Percentiles rank a stretch among this genome's conserved stretches.
These are phyloP conservation scores for Laetiporus sulphureus DNA, from an alignment of 1,284 basidiomycete genomes.

Conservation along the genomic window DNA sequence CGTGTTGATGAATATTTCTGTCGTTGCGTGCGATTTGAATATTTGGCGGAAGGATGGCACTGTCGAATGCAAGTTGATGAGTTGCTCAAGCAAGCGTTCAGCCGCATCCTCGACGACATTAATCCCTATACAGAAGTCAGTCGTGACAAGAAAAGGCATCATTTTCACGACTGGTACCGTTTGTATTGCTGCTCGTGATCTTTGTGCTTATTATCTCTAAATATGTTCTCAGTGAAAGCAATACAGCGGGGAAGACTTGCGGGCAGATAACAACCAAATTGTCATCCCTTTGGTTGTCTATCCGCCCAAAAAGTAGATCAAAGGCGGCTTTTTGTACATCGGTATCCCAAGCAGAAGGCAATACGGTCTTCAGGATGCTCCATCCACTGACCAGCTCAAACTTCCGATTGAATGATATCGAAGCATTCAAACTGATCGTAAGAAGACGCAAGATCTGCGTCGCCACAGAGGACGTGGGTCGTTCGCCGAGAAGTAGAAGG, in stretches of 20 bases:
- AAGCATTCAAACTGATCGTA: conserved; percentile 43
- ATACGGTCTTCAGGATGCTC: conserved; percentile 54
- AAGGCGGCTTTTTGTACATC: conserved; percentile 60
- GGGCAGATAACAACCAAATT: conserved; percentile 44
- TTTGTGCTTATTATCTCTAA: conserved; percentile 30
- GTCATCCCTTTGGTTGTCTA: conserved; percentile 12
- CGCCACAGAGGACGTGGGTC: conserved; percentile 53
- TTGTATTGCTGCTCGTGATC: conserved; percentile 4
- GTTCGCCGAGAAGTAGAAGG: conserved; percentile 66
- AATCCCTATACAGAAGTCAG: not conserved
- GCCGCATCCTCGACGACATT: conserved; percentile 34
- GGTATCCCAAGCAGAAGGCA: conserved; percentile 63
- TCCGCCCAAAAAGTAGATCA: conserved; percentile 53
- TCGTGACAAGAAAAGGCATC: not conserved
- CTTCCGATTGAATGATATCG: conserved; percentile 58
- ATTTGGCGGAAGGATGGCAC: conserved; percentile 59
- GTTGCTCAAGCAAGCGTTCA: conserved; percentile 57
- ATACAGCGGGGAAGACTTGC: conserved; percentile 61
- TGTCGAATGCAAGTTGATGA: conserved; percentile 58
- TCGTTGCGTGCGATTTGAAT: conserved; percentile 64
- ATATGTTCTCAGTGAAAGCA: conserved; percentile 47
- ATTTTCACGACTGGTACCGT: conserved; percentile 8
- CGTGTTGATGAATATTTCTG: conserved; percentile 56
- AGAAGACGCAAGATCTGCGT: conserved; percentile 56
- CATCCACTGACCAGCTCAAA: conserved; percentile 76